These are phyloP conservation scores for Sungouiella thailandica DNA, from an alignment of 805 yeast species.

Conservation along the genomic window DNA sequence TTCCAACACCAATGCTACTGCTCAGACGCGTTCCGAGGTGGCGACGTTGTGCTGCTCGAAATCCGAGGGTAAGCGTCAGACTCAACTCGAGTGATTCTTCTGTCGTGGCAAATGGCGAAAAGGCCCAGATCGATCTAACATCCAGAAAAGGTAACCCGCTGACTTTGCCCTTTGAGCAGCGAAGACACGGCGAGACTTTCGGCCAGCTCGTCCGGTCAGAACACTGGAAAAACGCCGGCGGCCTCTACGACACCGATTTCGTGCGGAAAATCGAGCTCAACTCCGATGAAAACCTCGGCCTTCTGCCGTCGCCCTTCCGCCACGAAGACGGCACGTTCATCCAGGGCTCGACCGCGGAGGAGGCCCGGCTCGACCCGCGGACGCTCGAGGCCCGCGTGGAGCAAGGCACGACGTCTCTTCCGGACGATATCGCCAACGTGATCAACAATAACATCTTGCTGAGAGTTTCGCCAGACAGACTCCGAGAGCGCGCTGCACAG, in stretches of 20 bases:
- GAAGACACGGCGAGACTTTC: slow-evolving; percentile 19
- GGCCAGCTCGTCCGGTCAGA: slow-evolving; percentile 23
- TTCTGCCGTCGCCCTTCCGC: slow-evolving; percentile 28
- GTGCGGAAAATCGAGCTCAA: slow-evolving; percentile 3
- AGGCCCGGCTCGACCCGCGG: slow-evolving; percentile 52
- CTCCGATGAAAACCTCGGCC: slow-evolving; percentile 3
- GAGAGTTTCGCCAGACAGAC: slow-evolving; percentile 54
- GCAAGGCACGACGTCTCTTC: slow-evolving; percentile 49
- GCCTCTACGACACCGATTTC: slow-evolving; percentile 3
- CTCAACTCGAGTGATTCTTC: no score
- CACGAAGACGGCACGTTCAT: slow-evolving; percentile 37
- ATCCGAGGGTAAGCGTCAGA: no score
- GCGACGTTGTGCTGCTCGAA: no score
- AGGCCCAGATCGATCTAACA: no score
- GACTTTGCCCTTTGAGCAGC: slow-evolving; percentile 3
- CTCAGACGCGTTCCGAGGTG: no score
- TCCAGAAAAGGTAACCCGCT: no score
- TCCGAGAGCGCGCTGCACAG: slow-evolving; percentile 59
- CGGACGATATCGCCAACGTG: slow-evolving; percentile 48
- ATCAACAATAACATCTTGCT: slow-evolving; percentile 62
- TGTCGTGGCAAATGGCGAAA: no score
- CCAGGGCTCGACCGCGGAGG: slow-evolving; percentile 41
- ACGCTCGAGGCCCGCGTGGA: slow-evolving; percentile 56
- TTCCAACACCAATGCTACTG: no score
- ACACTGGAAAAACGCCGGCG: slow-evolving; percentile 7